phyloP scores from a whole-genome alignment of 2,329 filamentous ascomycete species.

The Nannizziopsis barbatae region DNA sequence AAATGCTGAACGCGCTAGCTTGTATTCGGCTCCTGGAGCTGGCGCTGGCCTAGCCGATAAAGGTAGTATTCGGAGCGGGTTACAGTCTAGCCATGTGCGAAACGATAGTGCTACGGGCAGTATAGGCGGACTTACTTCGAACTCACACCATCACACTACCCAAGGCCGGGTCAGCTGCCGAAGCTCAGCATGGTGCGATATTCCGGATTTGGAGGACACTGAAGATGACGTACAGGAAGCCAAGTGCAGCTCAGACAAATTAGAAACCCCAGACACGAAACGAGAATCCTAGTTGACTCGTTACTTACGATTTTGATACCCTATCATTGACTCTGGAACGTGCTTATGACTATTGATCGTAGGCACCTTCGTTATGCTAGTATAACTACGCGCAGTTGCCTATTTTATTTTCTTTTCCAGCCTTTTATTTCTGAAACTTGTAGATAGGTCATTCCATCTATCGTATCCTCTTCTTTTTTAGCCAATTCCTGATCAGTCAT shows the following conservation, averaged over 20 bases:
- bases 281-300: conserved; percentile 1
- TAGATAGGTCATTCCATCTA: no score
- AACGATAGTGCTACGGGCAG: conserved; percentile 75
- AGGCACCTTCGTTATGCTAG: no score
- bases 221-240: conserved; percentile 14
- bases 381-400: no score
- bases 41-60: conserved; percentile 57
- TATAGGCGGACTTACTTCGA: conserved; percentile 54
- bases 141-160: conserved; percentile 32
- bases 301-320: conserved; percentile 8
- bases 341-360: not conserved
- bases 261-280: not conserved
- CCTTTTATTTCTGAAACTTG: no score
- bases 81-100: conserved; percentile 50
- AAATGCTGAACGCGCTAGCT: conserved; percentile 49
- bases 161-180: conserved; percentile 32
- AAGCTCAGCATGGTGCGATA: conserved; percentile 37
- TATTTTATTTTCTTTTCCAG: no score
- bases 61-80: conserved; percentile 65
- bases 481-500: no score
- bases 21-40: conserved; percentile 59
- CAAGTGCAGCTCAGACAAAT: conserved; percentile 3
- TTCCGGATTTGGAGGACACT: conserved; percentile 28
- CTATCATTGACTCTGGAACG: not conserved
- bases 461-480: no score